phyloP scores from a whole-genome alignment of 1,284 basidiomycete species.

The Heterobasidion occidentale region DNA sequence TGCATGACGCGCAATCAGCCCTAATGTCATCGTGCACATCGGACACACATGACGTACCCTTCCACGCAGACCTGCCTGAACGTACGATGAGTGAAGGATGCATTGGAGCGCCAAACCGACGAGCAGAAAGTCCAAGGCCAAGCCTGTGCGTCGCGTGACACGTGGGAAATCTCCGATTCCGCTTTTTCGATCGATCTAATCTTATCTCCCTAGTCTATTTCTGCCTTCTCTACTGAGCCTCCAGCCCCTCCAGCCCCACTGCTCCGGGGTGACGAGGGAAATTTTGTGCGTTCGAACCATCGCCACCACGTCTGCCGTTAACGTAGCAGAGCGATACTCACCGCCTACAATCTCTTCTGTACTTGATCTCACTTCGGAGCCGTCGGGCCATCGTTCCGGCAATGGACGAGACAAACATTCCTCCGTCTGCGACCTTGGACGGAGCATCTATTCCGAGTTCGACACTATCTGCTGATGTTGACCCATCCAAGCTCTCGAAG shows the following conservation, averaged over 20 bases:
- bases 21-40: not conserved
- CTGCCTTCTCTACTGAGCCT: too few species aligned
- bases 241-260: too few species aligned
- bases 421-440: not conserved
- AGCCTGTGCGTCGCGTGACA: not conserved
- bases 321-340: not conserved
- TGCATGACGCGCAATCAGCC: slow-evolving; percentile 21
- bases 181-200: too few species aligned
- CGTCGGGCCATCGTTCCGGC: not conserved
- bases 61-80: slow-evolving; percentile 26
- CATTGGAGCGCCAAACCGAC: slow-evolving; percentile 13
- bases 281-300: too few species aligned
- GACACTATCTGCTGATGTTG: not conserved
- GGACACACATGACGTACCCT: slow-evolving; percentile 15
- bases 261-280: too few species aligned
- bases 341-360: not conserved
- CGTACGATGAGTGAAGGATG: slow-evolving; percentile 18
- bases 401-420: not conserved
- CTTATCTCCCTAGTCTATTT: too few species aligned
- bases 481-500: not conserved
- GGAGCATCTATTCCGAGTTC: not conserved
- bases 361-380: not conserved
- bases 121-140: not conserved
- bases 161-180: not conserved
- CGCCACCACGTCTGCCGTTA: not conserved